A percentile compares a stretch with the other conserved stretches of the same genome.
phyloP scores from a whole-genome alignment of 768 basidiomycete genomes.

The Psilocybe subaeruginosa region DNA sequence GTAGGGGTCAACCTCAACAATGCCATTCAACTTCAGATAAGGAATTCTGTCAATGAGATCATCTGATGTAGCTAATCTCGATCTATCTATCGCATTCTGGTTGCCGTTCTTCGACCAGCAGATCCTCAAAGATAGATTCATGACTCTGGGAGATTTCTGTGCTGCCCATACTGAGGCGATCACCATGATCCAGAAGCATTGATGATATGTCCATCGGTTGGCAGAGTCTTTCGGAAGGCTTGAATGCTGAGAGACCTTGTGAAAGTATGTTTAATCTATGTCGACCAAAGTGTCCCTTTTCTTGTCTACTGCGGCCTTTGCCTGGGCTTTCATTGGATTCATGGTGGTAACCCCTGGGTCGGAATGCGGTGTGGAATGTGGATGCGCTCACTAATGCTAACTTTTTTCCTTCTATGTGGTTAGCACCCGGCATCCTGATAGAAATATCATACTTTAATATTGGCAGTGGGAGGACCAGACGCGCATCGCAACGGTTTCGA shows the following conservation, averaged over 20 bases:
- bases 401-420: conserved; percentile 81
- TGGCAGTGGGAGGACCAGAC: no score
- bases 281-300: conserved; percentile 64
- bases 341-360: conserved; percentile 32
- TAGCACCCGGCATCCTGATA: conserved; percentile 60
- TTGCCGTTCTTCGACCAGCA: neutral
- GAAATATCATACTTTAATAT: neutral
- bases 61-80: no score
- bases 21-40: no score
- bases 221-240: conserved; percentile 4
- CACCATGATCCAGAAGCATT: neutral
- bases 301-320: conserved; percentile 58
- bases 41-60: no score
- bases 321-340: conserved; percentile 59
- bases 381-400: conserved; percentile 22
- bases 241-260: conserved; percentile 35
- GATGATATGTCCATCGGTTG: neutral
- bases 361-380: neutral
- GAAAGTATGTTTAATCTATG: conserved; percentile 58
- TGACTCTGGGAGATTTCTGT: no score
- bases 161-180: no score
- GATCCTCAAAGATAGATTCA: no score
- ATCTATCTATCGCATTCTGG: neutral
- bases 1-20: no score
- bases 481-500: no score